Conservation (phyloP, 805 yeast genomes). For the Jamesozyma rosinii region DNA sequence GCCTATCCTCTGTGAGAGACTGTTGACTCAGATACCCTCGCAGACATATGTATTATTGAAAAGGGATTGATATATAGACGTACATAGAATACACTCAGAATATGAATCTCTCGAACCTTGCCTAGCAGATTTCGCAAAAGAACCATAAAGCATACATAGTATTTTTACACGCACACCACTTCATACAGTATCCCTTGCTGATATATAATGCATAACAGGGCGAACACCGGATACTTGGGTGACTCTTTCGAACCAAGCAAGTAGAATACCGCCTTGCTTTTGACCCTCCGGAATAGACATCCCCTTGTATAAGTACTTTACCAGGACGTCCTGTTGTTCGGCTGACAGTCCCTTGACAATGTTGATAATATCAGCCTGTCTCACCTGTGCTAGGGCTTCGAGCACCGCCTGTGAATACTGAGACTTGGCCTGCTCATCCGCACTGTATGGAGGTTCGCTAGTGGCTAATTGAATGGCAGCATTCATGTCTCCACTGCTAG, state of each 20-base stretch:
- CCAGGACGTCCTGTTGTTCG: conserved; percentile 65
- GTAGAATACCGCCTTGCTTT: conserved; percentile 74
- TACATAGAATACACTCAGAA: too few species aligned
- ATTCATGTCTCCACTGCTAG: conserved; percentile 62
- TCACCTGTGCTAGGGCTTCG: conserved; percentile 60
- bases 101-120: too few species aligned
- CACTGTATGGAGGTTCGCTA: conserved; percentile 75
- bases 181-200: conserved; percentile 74
- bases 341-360: conserved; percentile 50
- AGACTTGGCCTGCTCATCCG: conserved; percentile 40
- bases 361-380: conserved; percentile 54
- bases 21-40: too few species aligned
- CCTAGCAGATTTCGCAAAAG: too few species aligned
- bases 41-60: too few species aligned
- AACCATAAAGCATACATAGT: too few species aligned
- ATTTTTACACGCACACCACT: too few species aligned
- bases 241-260: conserved; percentile 88
- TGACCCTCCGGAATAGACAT: conserved; percentile 73
- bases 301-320: conserved; percentile 78
- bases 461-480: conserved; percentile 60
- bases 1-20: too few species aligned
- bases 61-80: too few species aligned
- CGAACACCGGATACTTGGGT: conserved; percentile 81
- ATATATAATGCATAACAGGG: conserved; percentile 74
- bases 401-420: conserved; percentile 49